phyloP scores from a whole-genome alignment of 176 grass and related monocot species.

The Hordeum vulgare region DNA sequence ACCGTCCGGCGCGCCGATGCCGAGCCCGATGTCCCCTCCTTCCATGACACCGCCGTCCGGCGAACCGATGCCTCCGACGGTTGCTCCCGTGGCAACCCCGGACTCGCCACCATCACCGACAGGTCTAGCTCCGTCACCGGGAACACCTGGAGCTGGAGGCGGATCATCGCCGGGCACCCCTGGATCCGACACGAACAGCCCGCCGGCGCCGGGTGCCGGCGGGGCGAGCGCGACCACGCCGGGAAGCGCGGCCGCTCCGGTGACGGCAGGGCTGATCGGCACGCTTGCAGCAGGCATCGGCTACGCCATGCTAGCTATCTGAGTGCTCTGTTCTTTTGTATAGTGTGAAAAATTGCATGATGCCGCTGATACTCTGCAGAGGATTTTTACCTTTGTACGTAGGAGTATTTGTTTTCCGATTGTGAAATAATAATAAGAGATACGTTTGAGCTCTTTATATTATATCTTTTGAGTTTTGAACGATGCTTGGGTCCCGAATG shows the following conservation, averaged over 20 bases:
- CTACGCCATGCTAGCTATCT: conserved; percentile 25
- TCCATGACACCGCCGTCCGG: not conserved
- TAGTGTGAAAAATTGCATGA: not conserved
- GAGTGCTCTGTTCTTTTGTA: not conserved
- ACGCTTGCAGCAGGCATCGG: conserved; percentile 38
- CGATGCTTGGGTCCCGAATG: too few relatives aligned
- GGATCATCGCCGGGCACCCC: not conserved
- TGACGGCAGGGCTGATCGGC: conserved; percentile 12
- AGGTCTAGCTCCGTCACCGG: not conserved
- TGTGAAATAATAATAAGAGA: not conserved
- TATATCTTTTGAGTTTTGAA: too few relatives aligned
- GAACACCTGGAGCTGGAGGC: not conserved
- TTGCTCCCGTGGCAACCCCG: not conserved
- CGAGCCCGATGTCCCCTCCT: not conserved
- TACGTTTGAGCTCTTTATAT: not conserved
- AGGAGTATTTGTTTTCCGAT: conserved; percentile 20
- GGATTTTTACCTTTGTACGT: not conserved
- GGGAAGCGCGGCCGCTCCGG: not conserved
- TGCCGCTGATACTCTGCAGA: not conserved
- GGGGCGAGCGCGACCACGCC: not conserved
- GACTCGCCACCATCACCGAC: not conserved
- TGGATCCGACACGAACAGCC: not conserved
- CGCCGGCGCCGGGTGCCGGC: not conserved
- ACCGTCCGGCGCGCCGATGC: not conserved
- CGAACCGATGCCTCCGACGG: not conserved